Evolutionary conservation across 106 monocot genomes (phyloP).

Genomic region (Acorus gramineus): DNA sequence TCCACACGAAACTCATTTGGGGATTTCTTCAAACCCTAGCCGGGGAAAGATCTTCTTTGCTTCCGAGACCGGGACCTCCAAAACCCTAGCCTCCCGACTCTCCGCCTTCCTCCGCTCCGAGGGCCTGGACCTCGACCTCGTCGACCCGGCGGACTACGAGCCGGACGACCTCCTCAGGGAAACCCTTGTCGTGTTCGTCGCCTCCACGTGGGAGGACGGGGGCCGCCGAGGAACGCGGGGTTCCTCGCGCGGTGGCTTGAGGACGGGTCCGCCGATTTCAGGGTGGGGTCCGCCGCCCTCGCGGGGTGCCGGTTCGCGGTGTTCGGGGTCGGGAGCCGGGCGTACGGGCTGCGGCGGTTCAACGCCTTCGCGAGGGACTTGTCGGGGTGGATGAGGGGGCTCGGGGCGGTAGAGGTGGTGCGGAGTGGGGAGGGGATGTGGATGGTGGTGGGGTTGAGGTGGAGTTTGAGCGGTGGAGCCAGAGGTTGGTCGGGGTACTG

Average conservation of each 20-base stretch:
- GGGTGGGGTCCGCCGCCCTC: conserved; percentile 60
- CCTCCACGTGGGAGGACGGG: conserved; percentile 83
- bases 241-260: conserved; percentile 68
- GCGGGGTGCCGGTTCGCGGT: conserved; percentile 60
- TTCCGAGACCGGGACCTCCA: conserved; percentile 66
- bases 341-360: conserved; percentile 48
- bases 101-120: conserved; percentile 18
- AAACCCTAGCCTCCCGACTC: conserved; percentile 60
- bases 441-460: conserved; percentile 50
- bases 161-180: conserved; percentile 79
- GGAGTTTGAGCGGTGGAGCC: conserved; percentile 56
- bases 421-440: conserved; percentile 61
- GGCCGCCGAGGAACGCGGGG: conserved; percentile 41
- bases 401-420: conserved; percentile 72
- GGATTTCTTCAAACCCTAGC: conserved; percentile 16
- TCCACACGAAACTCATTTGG: no score
- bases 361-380: conserved; percentile 62
- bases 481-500: conserved; percentile 32
- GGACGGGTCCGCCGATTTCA: conserved; percentile 82
- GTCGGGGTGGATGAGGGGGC: conserved; percentile 56
- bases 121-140: conserved; percentile 50
- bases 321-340: conserved; percentile 82
- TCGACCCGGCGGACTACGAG: conserved; percentile 65
- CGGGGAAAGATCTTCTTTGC: conserved; percentile 58
- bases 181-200: conserved; percentile 54